Evolutionary conservation across 768 basidiomycete species (phyloP), one percentile per base, ranked within the genome.

Genomic region (Suillus spraguei): DNA sequence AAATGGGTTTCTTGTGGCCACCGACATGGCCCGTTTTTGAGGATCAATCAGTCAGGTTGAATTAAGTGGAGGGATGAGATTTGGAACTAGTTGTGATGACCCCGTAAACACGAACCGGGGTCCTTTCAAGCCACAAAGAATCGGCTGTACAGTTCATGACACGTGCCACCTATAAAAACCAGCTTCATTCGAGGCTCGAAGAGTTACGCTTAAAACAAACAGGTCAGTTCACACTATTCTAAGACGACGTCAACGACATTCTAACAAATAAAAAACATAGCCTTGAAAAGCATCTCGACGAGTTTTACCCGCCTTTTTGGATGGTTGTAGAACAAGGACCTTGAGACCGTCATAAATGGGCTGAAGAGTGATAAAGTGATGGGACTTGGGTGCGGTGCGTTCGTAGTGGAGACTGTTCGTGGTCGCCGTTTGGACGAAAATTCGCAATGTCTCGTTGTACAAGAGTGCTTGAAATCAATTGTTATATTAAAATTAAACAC

Each of bases 381-480:
- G 88, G 85, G 91, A 91, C 89, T 90, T 92, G 92, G 92, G 92
- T 93, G 91, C 91, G 92, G 83, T 81, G 80, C 71, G 70, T 79
- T 76, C 78, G 80, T 77, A 72, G 71, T 81, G 81, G 85, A 70
- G 77, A 77, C 81, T 77, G 81, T 92, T 90, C 86, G 86, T 83
- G 83, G 85, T 79, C 74, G 69, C 82, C 82, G 82, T 76, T 72
- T 91, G 90, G 87, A 83, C 79, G 73, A 71, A 71, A 14, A 78
- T 82, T 83, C 89, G 92, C 92, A 94, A 92, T 92, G 91, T 92
- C 89, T 86, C 84, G 91, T 92, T 87, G 90, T 90, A 93, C 88
- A 93, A 46, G 28, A 28, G 28, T 28, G 28, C 28, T 28, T 28
- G 28, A 28, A 28, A 28, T 28, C 28, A 28, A 28, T 28, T 28